Evolutionary conservation across 225 moss, liverwort and hornwort genomes (phyloP).

Genomic region (Anthoceros angustus): DNA sequence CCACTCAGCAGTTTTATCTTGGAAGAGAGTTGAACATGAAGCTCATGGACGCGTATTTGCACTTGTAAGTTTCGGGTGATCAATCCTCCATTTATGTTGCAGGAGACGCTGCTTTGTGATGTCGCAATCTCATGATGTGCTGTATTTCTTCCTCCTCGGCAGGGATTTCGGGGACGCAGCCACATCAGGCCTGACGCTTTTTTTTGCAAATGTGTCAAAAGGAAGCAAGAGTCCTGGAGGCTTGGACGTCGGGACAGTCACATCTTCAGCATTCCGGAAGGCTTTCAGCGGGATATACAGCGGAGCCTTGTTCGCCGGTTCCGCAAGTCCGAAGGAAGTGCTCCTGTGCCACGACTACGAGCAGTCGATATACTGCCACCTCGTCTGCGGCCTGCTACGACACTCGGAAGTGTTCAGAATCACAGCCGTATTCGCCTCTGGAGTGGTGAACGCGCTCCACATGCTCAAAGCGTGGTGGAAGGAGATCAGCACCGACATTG

Average conservation of each 20-base stretch:
- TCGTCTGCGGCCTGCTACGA: constrained; percentile 44
- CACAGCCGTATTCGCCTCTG: constrained; percentile 26
- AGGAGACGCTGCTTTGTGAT: no score
- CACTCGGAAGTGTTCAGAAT: constrained; percentile 27
- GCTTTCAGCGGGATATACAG: no score
- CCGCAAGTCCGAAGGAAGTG: constrained; percentile 26
- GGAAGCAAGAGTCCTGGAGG: neutral
- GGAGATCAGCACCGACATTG: constrained; percentile 32
- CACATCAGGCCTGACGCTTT: neutral
- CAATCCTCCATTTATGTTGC: no score
- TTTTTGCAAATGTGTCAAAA: neutral
- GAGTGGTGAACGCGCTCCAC: constrained; percentile 11
- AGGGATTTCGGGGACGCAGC: neutral
- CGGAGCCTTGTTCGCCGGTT: no score
- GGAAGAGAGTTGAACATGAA: neutral
- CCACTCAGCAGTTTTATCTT: neutral
- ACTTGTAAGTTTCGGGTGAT: no score
- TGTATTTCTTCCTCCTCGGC: neutral
- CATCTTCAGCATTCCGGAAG: neutral
- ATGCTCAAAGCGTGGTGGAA: constrained; percentile 18
- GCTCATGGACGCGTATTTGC: no score
- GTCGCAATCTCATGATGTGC: no score
- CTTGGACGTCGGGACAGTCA: neutral
- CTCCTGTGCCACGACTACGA: constrained; percentile 18
- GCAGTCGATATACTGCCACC: constrained; percentile 62